phyloP scores from a whole-genome alignment of 495 filamentous ascomycete species.

The Penicillium dipodomyicola region DNA sequence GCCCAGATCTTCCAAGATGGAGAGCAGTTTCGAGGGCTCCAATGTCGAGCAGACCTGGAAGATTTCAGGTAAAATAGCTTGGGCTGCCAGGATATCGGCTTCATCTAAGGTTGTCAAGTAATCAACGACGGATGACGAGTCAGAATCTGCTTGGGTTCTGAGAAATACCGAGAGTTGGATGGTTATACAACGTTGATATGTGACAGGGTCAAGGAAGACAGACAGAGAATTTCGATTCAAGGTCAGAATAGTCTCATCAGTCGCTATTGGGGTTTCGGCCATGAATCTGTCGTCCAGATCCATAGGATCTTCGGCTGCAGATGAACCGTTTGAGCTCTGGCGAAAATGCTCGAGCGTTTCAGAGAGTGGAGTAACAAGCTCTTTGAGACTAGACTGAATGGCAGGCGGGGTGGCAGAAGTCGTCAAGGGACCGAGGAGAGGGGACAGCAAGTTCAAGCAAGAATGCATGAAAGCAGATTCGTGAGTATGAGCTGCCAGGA shows the following conservation, averaged over 20 bases:
- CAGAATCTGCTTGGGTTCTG: conserved; percentile 31
- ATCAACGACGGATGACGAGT: conserved; percentile 49
- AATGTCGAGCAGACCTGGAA: conserved; percentile 34
- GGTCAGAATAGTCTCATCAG: conserved; percentile 26
- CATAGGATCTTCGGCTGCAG: conserved; percentile 57
- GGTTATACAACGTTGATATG: conserved; percentile 41
- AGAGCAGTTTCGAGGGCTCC: conserved; percentile 36
- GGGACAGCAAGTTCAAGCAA: conserved; percentile 36
- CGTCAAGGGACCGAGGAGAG: conserved; percentile 28
- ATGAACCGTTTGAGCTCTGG: conserved; percentile 23
- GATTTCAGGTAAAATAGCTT: conserved; percentile 50
- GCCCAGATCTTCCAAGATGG: conserved; percentile 53
- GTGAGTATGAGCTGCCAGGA: conserved; percentile 28
- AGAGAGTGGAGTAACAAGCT: conserved; percentile 32
- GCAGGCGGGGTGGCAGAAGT: conserved; percentile 14
- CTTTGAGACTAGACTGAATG: conserved; percentile 22
- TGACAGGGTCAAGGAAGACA: conserved; percentile 29
- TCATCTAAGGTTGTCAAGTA: conserved; percentile 57
- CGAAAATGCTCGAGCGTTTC: conserved; percentile 45
- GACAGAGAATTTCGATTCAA: conserved; percentile 32
- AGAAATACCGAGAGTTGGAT: conserved; percentile 37
- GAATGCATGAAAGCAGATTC: conserved; percentile 30
- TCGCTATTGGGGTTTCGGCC: conserved; percentile 43
- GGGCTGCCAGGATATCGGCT: conserved; percentile 57
- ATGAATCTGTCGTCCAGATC: conserved; percentile 75